A percentile compares a stretch with the other conserved stretches of the same genome.
phyloP scores from a whole-genome alignment of 2,329 filamentous ascomycete genomes.

The Juglanconis oblonga region DNA sequence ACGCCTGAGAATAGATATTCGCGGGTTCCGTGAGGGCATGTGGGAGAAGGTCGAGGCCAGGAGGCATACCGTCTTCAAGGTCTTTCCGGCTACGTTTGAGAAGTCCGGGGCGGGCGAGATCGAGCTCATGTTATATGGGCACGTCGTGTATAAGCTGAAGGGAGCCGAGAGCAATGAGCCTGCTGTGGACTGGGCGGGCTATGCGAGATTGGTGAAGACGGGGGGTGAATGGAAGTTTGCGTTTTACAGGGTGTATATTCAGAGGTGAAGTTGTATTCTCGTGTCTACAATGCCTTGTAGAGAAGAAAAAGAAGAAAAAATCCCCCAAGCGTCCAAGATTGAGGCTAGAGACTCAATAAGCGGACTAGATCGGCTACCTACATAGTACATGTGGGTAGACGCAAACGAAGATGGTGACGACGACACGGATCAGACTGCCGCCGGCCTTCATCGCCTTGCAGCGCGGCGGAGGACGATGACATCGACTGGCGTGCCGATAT shows the following conservation, averaged over 20 bases:
- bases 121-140: slow-evolving; percentile 34
- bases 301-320: too few relatives aligned
- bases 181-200: slow-evolving; percentile 29
- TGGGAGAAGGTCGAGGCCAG: slow-evolving; percentile 39
- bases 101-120: slow-evolving; percentile 16
- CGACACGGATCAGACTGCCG: too few relatives aligned
- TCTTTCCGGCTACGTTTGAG: slow-evolving; percentile 39
- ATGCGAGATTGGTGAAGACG: slow-evolving; percentile 22
- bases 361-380: too few relatives aligned
- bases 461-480: neutral
- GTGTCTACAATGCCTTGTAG: too few relatives aligned
- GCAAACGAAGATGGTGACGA: too few relatives aligned
- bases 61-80: slow-evolving; percentile 38
- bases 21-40: slow-evolving; percentile 39
- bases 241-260: slow-evolving; percentile 32
- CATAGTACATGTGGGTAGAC: too few relatives aligned
- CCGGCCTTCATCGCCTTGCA: too few relatives aligned
- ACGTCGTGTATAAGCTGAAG: slow-evolving; percentile 23
- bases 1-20: slow-evolving; percentile 34
- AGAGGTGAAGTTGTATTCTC: slow-evolving; percentile 17
- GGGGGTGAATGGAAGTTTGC: slow-evolving; percentile 25
- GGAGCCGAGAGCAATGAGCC: slow-evolving; percentile 22
- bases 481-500: neutral
- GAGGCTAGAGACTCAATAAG: too few relatives aligned
- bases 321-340: too few relatives aligned